Conservation (phyloP, 305 asterid genomes). For the Fraxinus floribunda region DNA sequence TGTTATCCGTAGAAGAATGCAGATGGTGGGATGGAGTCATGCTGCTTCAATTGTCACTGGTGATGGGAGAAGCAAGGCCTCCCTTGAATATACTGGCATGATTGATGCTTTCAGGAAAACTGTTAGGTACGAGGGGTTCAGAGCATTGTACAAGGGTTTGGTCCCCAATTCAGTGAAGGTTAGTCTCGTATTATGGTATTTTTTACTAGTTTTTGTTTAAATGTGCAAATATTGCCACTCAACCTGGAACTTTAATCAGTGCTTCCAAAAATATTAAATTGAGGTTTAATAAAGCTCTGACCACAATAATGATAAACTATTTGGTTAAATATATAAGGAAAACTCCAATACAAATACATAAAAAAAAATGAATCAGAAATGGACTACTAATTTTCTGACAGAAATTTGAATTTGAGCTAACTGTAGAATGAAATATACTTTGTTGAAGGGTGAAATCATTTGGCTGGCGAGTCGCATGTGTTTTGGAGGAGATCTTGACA, state of each 20-base stretch:
- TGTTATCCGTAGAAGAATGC: constrained; percentile 93
- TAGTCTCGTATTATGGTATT: constrained; percentile 25
- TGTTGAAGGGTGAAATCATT: background rate
- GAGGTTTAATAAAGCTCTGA: background rate
- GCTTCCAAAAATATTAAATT: background rate
- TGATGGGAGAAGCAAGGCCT: constrained; percentile 64
- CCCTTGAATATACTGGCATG: constrained; percentile 81
- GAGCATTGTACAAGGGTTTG: constrained; percentile 89
- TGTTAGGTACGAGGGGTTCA: constrained; percentile 71
- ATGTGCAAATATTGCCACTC: background rate
- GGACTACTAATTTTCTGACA: background rate
- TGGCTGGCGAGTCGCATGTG: background rate
- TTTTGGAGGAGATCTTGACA: background rate
- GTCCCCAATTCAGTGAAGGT: constrained; percentile 96
- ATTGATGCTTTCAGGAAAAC: constrained; percentile 88
- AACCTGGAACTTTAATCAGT: background rate
- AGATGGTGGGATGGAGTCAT: constrained; percentile 94
- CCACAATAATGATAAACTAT: background rate
- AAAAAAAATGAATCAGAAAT: background rate
- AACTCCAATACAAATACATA: background rate
- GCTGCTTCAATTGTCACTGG: constrained; percentile 74
- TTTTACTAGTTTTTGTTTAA: background rate
- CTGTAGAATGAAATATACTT: background rate
- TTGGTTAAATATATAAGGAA: background rate
- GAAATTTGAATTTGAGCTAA: background rate